Evolutionary conservation across 2,329 filamentous ascomycete species (phyloP), one percentile per base, ranked within the genome.

Genomic region (Ramularia endophylla): DNA sequence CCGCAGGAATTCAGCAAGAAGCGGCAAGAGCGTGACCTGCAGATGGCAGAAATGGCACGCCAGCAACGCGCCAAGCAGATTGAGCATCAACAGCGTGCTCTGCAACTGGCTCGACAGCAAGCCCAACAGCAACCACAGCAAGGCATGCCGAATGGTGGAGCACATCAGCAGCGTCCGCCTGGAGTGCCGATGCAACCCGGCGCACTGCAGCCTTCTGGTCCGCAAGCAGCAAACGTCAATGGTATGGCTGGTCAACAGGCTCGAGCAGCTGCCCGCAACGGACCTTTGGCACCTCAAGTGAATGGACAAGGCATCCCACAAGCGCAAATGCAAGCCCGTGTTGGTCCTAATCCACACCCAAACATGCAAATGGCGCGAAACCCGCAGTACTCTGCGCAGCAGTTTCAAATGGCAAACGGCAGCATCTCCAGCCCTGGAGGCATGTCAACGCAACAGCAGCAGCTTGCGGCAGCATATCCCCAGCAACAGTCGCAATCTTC

Each of bases 1-100:
- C 92, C 92, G 0, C 78, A 86, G 55, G 87, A 97, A 52, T 95
- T 95, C 61, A 95, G 89, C 59, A 75, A 86, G 38, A 74, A 95
- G 59, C 88, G 92, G 54, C 83, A 84, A 67, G 90, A 97, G 59
- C 80, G 87, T 32, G 90, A 97, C 54, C 74, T 89, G 58, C 42
- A 46, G 60, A 73, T 84, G 58, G 65, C 76, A 47, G 55, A 52
- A 30, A 40, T 41, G 29, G 33, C 40, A 31, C 31, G 56, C 30
- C 68, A 71, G 41, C 71, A 65, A 58, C 59, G 67, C 53, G 36
- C 40, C 4, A 54, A 58, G 36, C 52, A 65, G 50, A 51, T 54
- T n/a, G 50, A 57, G 32, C 57, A 57, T 9, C 50, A 50, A 25
- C n/a, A 41, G 34, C 62, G 58, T 15, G 61, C 65, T 52, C 58